Base-by-base conservation (phyloP, 345 rosid species). In the Cardamine chenopodiifolia region DNA sequence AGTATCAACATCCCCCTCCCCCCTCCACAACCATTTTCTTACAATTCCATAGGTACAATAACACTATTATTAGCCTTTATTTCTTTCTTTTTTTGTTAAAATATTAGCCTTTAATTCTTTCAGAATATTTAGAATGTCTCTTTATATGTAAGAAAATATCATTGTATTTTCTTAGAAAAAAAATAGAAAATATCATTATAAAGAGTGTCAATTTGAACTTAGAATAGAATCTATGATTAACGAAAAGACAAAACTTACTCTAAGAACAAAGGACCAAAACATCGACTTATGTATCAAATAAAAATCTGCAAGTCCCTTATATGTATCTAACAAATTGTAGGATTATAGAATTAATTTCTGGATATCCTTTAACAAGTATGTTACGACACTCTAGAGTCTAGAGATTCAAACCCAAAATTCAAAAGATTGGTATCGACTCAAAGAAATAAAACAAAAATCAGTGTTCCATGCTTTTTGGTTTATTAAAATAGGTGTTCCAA, bases 391-490 rank as follows among this genome's bases (percentile, higher is more conserved):
- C 34, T 32, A 32, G 40, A 10, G 4, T 35, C 40, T 7, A 35
- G 12, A 19, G 44, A 65, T 31, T 32, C 25, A 39, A 39, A 63
- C 35, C 39, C 37, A 3, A 29, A 47, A 29, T 13, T 4, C 11
- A 7, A 59, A 31, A 13, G 18, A 13, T 3, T 32, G 11, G 29
- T 57, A 49, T 18, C 58, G 9, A 50, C 0, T 48, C 19, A 47
- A 71, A 71, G 17, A 60, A 47, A 34, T 4, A 34, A 11, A 48
- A 60, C 12, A 6, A 15, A 47, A 23, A 7, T 15, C 4, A 15
- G 23, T n/a, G 66, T 20, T 70, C 66, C 32, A 56, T 44, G 39
- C 25, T 56, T 56, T 23, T 69, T 69, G 31, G 55, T 56, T 56
- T 28, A 42, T 12, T 55, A 50, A 6, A 10, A 12, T 7, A 5